Base-by-base conservation (phyloP, 257 asterid species). In the Echium plantagineum region DNA sequence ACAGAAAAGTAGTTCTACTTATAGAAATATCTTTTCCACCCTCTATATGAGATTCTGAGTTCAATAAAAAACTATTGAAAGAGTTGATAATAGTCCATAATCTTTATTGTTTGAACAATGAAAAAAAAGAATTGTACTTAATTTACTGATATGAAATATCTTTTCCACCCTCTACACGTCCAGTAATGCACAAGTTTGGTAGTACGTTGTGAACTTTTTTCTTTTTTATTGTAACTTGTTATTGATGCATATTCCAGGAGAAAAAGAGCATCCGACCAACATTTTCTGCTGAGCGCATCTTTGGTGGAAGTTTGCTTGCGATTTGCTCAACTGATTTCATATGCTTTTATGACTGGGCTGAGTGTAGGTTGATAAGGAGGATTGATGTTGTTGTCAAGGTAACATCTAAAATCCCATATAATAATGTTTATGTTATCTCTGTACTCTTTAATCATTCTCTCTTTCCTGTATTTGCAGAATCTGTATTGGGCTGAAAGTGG, bases 211-310 rank as follows among this genome's bases (percentile, higher is more conserved):
- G 13, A 35, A 35, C 13, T 42, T 42, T 42, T 42, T 42, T 42
- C 17, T 13, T 42, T 42, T 42, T 12, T 17, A 24, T 31, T 62
- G 7, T 21, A 58, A 46, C 38, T 35, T 58, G 46, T 38, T 58
- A 61, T 70, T 66, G n/a, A 57, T 49, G 54, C 71, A 58, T 72
- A 53, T 66, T 83, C 60, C 91, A 90, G 98, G 98, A 90, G 80
- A 90, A 82, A 85, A 90, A 87, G 83, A 90, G 91, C 73, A 85
- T 90, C 66, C 96, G 98, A 17, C 98, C 98, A 10, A 76, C 96
- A 28, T 90, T 90, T 80, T 83, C 96, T 26, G 98, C 89, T 28
- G 98, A 90, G 73, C 98, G 71, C 72, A 80, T 90, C 52, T 85
- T 75, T 65, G 98, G 98, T 46, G 98, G 98, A 60, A 82, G 66